Base-by-base conservation (phyloP, 1,284 basidiomycete genomes). In the Heliocybe sulcata region DNA sequence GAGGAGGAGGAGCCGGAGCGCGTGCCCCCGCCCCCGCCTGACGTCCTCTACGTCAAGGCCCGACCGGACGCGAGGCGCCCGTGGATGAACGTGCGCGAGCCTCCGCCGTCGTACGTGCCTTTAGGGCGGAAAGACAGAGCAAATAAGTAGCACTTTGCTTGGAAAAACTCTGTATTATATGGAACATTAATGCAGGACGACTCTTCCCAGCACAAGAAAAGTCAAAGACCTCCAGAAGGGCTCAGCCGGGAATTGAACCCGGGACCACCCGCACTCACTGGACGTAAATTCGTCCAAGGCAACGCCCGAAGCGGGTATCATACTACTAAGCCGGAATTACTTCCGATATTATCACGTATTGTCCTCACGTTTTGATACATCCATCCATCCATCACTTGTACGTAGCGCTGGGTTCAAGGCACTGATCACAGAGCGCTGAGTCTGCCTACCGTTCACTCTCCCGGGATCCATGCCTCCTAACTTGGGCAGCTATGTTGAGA, bases 161-260 rank as follows among this genome's bases (percentile, higher is more conserved):
- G 12, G 38, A 16, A 6, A 42, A 20, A 4, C 38, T 9, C 4
- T 42, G 38, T 8, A 42, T 20, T 3, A 16, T n/a, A 16, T 6
- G n/a, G 16, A 42, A 42, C 38, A 20, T 42, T 42, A n/a, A 6
- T 42, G n/a, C 6, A 42, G 29, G 29, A 31, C 29, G 4, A 31
- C 12, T 6, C 19, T n/a, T 35, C 16, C 33, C 33, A 35, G 33
- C 9, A 35, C 9, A 35, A 35, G 16, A 35, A 9, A 16, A 35
- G 33, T 9, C 9, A 35, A 35, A 35, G 9, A 9, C 9, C 9
- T 35, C 16, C 16, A 16, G 57, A 57, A 53, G 70, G 70, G 73
- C 71, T 67, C 69, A 69, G 71, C 70, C 70, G 69, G 72, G 70
- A 74, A 72, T 74, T 72, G 73, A 73, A 73, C 72, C 73, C 73